Base-by-base conservation (phyloP, 2,329 filamentous ascomycete genomes). In the Pseudocercospora fijiensis region DNA sequence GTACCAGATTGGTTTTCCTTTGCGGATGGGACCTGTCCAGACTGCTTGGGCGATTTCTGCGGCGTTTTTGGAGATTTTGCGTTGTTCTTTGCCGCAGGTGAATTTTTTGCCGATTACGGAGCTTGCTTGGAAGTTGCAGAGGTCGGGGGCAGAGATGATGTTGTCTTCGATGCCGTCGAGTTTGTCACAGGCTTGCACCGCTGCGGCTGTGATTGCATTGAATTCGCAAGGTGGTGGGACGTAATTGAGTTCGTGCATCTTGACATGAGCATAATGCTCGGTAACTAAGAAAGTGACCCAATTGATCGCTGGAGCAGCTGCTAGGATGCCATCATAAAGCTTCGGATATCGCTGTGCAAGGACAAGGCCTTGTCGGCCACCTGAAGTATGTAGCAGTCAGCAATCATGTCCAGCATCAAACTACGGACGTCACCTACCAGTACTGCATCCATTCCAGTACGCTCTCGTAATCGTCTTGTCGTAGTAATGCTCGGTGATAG, bases 281-380 rank as follows among this genome's bases (percentile, higher is more conserved):
- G 72, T 68, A 0, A 71, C 53, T 7, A 75, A 26, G 58, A 76
- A 74, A 0, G 65, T 72, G 4, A 66, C 65, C 75, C 74, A 78
- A 58, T 79, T 76, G 53, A 79, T 73, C 1, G 78, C 78, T 11
- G 79, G 78, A 1, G 77, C 74, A 4, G 65, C 63, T 4, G 79
- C 77, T 3, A 78, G 61, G 57, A 81, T 79, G 20, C 78, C 78
- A 64, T 81, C 74, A 60, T 76, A 80, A 2, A 71, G 68, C 1
- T 70, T 58, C 6, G 78, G 78, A 62, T 75, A 79, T 10, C 73
- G 63, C 60, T 80, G 78, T 26, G 67, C 67, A 61, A 61, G n/a
- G 16, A 75, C 75, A n/a, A 76, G 61, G 4, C 76, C 77, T 62
- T 78, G 77, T 5, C 77, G 66, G 7, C 77, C 78, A 45, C 62